Conservation (phyloP, 169 alveolate genomes). For the Perkinsus olseni region DNA sequence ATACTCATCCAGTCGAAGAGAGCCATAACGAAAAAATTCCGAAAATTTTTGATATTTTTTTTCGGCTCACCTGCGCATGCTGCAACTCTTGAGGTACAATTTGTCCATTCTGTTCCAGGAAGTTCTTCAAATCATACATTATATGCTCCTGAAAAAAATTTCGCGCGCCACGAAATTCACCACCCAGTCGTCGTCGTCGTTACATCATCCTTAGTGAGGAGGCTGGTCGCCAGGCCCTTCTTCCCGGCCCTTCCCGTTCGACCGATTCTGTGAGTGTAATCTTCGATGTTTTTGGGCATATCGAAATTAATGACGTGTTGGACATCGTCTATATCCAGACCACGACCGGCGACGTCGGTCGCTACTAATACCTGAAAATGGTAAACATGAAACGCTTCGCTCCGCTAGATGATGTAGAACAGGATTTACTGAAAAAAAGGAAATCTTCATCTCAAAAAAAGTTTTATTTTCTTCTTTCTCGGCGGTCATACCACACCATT, state of each 20-base stretch:
- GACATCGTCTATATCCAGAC: constrained; percentile 91
- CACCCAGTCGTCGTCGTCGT: too few relatives aligned
- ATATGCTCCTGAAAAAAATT: constrained; percentile 13
- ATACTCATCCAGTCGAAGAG: not conserved
- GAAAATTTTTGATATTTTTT: not conserved
- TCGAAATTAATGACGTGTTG: constrained; percentile 92
- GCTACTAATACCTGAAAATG: constrained; percentile 84
- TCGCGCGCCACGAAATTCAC: constrained; percentile 20
- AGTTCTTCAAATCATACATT: not conserved
- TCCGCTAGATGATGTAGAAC: not conserved
- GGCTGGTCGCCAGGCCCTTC: constrained; percentile 90
- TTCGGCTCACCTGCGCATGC: not conserved
- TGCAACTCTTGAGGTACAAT: not conserved
- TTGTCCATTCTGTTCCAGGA: not conserved
- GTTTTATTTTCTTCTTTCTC: too few relatives aligned
- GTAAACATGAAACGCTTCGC: not conserved
- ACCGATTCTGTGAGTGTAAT: constrained; percentile 53
- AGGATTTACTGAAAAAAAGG: too few relatives aligned
- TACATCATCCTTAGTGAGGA: constrained; percentile 80
- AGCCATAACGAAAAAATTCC: not conserved
- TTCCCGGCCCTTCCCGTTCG: constrained; percentile 99
- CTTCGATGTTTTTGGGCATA: constrained; percentile 89
- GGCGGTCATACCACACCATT: too few relatives aligned
- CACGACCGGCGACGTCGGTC: constrained; percentile 97
- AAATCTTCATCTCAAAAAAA: too few relatives aligned